These are phyloP conservation scores for Hyaloperonospora arabidopsidis DNA, from an alignment of 352 stramenopile species.

Conservation along the genomic window DNA sequence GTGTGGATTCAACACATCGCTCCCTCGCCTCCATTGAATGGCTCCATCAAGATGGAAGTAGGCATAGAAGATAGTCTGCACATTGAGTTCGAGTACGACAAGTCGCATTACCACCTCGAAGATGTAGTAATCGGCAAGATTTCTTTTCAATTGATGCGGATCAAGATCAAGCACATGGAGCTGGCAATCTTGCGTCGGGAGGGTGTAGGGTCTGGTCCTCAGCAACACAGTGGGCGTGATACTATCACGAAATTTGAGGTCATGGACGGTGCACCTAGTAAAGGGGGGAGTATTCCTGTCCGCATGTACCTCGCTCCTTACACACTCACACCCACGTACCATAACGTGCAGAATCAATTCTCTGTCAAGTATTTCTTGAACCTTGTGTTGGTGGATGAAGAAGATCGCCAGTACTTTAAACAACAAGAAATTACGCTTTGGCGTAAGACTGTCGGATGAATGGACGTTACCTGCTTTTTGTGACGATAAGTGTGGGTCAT, in stretches of 20 bases:
- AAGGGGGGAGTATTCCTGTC: constrained; percentile 94
- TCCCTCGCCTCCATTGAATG: constrained; percentile 68
- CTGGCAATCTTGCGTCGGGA: constrained; percentile 95
- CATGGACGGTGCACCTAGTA: constrained; percentile 97
- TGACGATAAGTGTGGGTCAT: no score
- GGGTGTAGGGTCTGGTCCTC: constrained; percentile 68
- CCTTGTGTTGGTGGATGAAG: constrained; percentile 97
- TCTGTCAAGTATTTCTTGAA: constrained; percentile 96
- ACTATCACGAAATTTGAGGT: constrained; percentile 98
- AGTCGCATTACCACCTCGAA: constrained; percentile 91
- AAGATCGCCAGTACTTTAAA: constrained; percentile 99
- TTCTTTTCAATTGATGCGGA: constrained; percentile 96
- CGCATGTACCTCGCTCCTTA: constrained; percentile 90
- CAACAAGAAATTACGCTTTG: constrained; percentile 98
- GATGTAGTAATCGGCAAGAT: constrained; percentile 97
- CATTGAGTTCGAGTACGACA: constrained; percentile 99
- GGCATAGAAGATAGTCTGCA: constrained; percentile 99
- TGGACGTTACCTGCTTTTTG: no score
- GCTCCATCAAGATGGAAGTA: constrained; percentile 96
- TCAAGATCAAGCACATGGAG: constrained; percentile 99
- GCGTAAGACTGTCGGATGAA: constrained; percentile 55
- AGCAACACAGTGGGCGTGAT: constrained; percentile 92
- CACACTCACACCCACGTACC: constrained; percentile 86
- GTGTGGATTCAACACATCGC: constrained; percentile 85
- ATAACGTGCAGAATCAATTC: constrained; percentile 88